Conservation (phyloP, 108 stramenopile genomes). For the Poteriospumella lacustris region DNA sequence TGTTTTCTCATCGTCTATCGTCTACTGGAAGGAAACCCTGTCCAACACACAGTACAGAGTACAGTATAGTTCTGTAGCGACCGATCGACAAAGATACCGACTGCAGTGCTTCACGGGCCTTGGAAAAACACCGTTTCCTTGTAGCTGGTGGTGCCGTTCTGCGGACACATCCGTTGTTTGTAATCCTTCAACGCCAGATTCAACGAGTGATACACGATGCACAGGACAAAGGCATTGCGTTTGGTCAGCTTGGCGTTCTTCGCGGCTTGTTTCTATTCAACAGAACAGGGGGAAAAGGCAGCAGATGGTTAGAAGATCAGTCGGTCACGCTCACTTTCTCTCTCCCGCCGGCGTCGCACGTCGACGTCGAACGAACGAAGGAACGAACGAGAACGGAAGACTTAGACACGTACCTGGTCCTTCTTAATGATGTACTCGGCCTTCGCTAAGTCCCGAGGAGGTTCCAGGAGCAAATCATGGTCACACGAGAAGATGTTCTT, state of each 20-base stretch:
- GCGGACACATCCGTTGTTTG: conserved; percentile 16
- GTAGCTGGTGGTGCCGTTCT: too few species aligned
- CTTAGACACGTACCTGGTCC: neutral
- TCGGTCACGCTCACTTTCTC: too few species aligned
- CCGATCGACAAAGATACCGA: too few species aligned
- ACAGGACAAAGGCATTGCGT: conserved; percentile 8
- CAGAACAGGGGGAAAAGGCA: neutral
- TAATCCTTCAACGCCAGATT: neutral
- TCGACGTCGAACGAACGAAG: too few species aligned
- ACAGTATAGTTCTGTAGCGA: too few species aligned
- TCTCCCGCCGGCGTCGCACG: too few species aligned
- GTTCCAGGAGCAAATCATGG: neutral
- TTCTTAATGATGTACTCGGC: neutral
- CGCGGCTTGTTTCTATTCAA: neutral
- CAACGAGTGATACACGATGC: neutral
- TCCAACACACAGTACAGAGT: too few species aligned
- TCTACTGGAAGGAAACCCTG: too few species aligned
- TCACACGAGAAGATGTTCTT: conserved; percentile 68
- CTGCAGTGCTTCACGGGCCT: too few species aligned
- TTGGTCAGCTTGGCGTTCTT: neutral
- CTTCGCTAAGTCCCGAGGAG: neutral
- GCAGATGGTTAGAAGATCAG: neutral
- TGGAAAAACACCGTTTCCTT: too few species aligned
- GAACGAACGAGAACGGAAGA: too few species aligned
- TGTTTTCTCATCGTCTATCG: too few species aligned